These are phyloP conservation scores for Venturia nashicola DNA, from an alignment of 2,329 filamentous ascomycete genomes.

Conservation along the genomic window DNA sequence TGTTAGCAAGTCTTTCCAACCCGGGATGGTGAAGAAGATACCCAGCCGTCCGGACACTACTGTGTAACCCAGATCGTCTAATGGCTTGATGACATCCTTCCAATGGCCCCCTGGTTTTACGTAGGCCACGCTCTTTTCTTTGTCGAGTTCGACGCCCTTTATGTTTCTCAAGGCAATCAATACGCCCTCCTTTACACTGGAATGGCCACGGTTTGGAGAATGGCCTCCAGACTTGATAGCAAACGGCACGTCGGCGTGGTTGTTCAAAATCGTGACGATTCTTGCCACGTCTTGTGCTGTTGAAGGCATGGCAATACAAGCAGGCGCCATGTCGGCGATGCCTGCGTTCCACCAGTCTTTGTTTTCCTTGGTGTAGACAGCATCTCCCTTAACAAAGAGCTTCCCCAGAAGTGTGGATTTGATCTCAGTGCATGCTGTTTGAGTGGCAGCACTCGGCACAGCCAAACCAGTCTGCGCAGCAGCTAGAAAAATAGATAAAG, in stretches of 20 bases:
- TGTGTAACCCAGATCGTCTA: conserved; percentile 23
- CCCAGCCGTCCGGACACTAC: conserved; percentile 20
- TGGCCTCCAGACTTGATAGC: conserved; percentile 30
- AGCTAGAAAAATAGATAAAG: not conserved
- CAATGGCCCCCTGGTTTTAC: conserved; percentile 29
- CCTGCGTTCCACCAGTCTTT: conserved; percentile 22
- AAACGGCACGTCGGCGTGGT: conserved; percentile 21
- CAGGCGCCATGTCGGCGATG: conserved; percentile 20
- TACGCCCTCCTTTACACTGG: conserved; percentile 24
- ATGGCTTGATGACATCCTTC: conserved; percentile 25
- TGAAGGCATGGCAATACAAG: conserved; percentile 25
- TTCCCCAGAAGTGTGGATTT: not conserved
- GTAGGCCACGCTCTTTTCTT: conserved; percentile 21
- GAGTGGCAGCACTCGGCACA: not conserved
- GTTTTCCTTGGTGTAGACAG: conserved; percentile 8
- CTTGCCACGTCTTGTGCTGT: conserved; percentile 22
- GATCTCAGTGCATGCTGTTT: conserved; percentile 6
- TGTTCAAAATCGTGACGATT: conserved; percentile 21
- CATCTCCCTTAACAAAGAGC: not conserved
- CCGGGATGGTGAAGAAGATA: not conserved
- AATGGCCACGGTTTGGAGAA: conserved; percentile 24
- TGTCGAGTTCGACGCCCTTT: conserved; percentile 23
- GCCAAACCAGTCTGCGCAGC: not conserved
- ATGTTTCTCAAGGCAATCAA: conserved; percentile 25
- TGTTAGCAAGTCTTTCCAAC: not conserved